Base-by-base conservation (phyloP, 257 asterid genomes). In the Perilla frutescens region DNA sequence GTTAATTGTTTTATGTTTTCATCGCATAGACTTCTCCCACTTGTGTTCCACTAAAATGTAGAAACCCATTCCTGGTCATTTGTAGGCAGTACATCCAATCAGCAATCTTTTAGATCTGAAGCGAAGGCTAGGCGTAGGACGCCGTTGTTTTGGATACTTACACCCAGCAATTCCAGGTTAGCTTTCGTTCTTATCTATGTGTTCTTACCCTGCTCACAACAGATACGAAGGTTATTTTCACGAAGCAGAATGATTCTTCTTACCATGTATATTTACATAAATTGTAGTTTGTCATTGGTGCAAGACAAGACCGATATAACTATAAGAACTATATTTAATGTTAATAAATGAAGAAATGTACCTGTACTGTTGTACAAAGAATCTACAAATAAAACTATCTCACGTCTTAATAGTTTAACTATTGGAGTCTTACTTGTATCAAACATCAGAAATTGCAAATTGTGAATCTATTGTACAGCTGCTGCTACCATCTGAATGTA, bases 161-260 rank as follows among this genome's bases (percentile, higher is more conserved):
- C 96, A 93, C 82, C 98, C 98, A 9, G 93, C 98, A 64, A 89
- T 93, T 76, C 95, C 97, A 68, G 97, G 98, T 91, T 76, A 72
- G 81, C 74, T 71, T 62, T 71, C 57, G 70, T 70, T 76, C 66
- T 59, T 68, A 61, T 50, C 13, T 20, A 4, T 43, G 40, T 40
- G 10, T 34, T 54, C 15, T 65, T 11, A 62, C 40, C 40, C 59
- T 75, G 64, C 61, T 40, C 59, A 54, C 60, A 11, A 6, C 51
- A 39, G 44, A 5, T 26, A 20, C 4, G 1, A 4, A 8, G 34
- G 1, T 44, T 53, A 14, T 48, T 51, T n/a, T 60, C 32, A 37
- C 3, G 4, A 11, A 31, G 36, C n/a, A 12, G 59, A 63, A 62
- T 44, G 63, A 63, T 7, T 32, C 43, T 53, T 11, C 31, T 48